Percentiles rank a stretch among this genome's conserved stretches.
phyloP scores from a whole-genome alignment of 495 filamentous ascomycete genomes.

The Tricharina praecox region DNA sequence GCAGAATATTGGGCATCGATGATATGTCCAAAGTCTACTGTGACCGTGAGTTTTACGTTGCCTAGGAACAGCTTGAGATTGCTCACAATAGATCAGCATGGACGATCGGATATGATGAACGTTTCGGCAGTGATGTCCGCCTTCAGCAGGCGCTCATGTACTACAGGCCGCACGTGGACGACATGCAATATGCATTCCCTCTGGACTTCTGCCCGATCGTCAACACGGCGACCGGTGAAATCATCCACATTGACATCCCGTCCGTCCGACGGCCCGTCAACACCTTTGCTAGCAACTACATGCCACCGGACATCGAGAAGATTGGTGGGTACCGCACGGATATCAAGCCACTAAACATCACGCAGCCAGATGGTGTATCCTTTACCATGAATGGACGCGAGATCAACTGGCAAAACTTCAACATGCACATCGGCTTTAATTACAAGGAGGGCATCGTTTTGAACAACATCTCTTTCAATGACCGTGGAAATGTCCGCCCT shows the following conservation, averaged over 20 bases:
- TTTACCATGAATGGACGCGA: slow-evolving; percentile 63
- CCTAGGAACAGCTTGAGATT: no score
- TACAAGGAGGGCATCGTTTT: slow-evolving; percentile 87
- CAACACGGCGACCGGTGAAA: slow-evolving; percentile 64
- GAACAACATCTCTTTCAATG: slow-evolving; percentile 81
- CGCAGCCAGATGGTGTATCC: slow-evolving; percentile 84
- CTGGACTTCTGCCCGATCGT: slow-evolving; percentile 91
- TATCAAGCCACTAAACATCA: slow-evolving; percentile 86
- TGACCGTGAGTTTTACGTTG: slow-evolving; percentile 43
- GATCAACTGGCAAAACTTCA: slow-evolving; percentile 94
- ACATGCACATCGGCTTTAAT: slow-evolving; percentile 86
- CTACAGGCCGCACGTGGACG: slow-evolving; percentile 72
- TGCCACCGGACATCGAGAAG: slow-evolving; percentile 52
- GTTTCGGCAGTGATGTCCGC: slow-evolving; percentile 62
- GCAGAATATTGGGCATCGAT: slow-evolving; percentile 70
- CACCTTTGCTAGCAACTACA: slow-evolving; percentile 67
- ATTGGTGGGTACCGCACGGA: slow-evolving; percentile 63
- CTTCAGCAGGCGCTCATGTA: slow-evolving; percentile 94
- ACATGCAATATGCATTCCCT: slow-evolving; percentile 79
- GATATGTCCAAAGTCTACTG: slow-evolving; percentile 92
- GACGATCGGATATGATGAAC: slow-evolving; percentile 92
- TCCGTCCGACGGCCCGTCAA: slow-evolving; percentile 61
- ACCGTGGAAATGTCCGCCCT: slow-evolving; percentile 62
- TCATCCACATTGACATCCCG: slow-evolving; percentile 81
- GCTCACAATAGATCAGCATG: slow-evolving; percentile 40